Evolutionary conservation across 129 eudicot species (phyloP), one percentile per base, ranked within the genome.

Genomic region (Chrysanthemum makinoi): DNA sequence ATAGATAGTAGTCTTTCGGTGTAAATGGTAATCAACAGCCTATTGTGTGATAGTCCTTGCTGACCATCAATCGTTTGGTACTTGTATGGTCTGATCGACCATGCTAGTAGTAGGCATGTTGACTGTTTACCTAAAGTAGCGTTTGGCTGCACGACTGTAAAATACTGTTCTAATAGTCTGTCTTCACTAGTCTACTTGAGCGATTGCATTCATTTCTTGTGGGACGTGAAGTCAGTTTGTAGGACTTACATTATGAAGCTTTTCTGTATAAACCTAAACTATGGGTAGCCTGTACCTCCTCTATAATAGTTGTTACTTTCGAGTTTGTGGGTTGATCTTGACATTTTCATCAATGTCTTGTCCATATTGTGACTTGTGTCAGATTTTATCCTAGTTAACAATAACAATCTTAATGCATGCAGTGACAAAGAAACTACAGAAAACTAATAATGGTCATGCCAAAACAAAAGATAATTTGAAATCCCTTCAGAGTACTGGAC

Each of bases 401-500:
- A 62, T 61, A 22, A 35, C 28, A 22, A 17, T 58, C 62, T 69
- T 35, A 15, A 46, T 74, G 72, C 24, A 17, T 77, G 68, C 83
- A 95, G 97, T 86, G 79, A 88, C 91, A 75, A 97, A 95, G 70
- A 82, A 66, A 53, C 54, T 88, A 65, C 84, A 88, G 62, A 75
- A 80, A 20, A 80, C 89, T 11, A 88, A 95, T 66, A 95, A 90
- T 77, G 99, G 90, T 69, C 88, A 88, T 78, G 89, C 94, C 30
- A 95, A 95, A 77, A 95, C 97, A 0, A 95, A 95, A 79, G 99
- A 95, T 81, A 96, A 95, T 81, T 67, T 95, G 85, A 90, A 95
- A 84, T 90, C 97, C 24, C 97, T 95, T 61, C 97, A 90, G 80
- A 95, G 97, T 55, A 96, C 88, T 81, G 99, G 97, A 11, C 99